These are phyloP conservation scores for Telopea speciosissima DNA, from an alignment of 177 flowering plant genomes.

Conservation along the genomic window DNA sequence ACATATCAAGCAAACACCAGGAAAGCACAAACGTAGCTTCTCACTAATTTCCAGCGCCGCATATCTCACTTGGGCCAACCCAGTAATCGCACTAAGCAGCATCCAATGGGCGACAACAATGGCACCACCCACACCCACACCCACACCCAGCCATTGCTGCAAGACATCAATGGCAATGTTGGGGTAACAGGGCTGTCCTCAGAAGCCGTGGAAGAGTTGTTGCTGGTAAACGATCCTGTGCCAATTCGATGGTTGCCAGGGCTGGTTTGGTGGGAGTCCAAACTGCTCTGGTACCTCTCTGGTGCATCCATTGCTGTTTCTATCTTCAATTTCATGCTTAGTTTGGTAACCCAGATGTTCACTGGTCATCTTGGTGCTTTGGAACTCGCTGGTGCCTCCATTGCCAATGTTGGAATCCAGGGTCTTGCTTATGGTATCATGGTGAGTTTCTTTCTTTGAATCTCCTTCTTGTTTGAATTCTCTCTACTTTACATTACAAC, in stretches of 20 bases:
- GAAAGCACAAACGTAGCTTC: no score
- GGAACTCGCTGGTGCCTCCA: conserved; percentile 69
- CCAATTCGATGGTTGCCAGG: conserved; percentile 30
- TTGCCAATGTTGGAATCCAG: conserved; percentile 70
- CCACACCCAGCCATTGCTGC: conserved; percentile 6
- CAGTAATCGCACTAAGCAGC: no score
- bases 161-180: neutral
- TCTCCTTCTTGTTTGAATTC: no score
- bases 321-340: conserved; percentile 61
- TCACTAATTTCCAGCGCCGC: no score
- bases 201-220: conserved; percentile 38
- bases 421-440: conserved; percentile 82
- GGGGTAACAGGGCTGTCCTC: conserved; percentile 35
- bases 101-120: neutral
- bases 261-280: conserved; percentile 58
- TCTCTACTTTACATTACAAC: no score
- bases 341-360: conserved; percentile 59
- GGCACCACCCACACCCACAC: neutral
- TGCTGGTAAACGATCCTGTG: conserved; percentile 24
- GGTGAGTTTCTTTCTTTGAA: conserved; percentile 31
- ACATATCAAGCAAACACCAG: no score
- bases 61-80: no score
- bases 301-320: conserved; percentile 49
- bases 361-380: conserved; percentile 55
- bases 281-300: conserved; percentile 57